These are phyloP conservation scores for Tephrocybe sp. DNA, from an alignment of 768 basidiomycete genomes.

Conservation along the genomic window DNA sequence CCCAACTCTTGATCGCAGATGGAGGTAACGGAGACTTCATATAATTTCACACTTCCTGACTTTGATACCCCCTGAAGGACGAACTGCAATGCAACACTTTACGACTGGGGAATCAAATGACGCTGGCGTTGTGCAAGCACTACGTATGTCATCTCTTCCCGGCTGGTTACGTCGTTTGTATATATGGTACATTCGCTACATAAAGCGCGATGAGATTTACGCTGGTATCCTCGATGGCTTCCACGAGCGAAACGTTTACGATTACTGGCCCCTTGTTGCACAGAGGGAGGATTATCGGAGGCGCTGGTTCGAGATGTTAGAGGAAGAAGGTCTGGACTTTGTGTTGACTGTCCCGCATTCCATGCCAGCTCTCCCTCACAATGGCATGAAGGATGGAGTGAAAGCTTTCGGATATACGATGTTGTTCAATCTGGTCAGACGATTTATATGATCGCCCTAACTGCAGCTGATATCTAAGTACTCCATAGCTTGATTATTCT, in stretches of 20 bases:
- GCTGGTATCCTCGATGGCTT: conserved; percentile 51
- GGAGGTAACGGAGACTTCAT: conserved; percentile 28
- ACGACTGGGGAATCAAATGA: conserved; percentile 15
- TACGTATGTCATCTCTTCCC: conserved; percentile 42
- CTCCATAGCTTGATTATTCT: conserved; percentile 39
- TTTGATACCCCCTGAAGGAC: not conserved
- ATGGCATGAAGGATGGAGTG: conserved; percentile 49
- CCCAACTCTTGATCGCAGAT: conserved; percentile 50
- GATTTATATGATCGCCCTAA: not conserved
- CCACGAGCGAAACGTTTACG: conserved; percentile 39
- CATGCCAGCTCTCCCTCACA: conserved; percentile 51
- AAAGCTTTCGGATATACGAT: conserved; percentile 58
- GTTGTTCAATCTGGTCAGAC: conserved; percentile 56
- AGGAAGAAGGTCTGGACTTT: conserved; percentile 48
- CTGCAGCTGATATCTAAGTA: not conserved
- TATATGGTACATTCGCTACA: conserved; percentile 48
- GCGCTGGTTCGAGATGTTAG: conserved; percentile 40
- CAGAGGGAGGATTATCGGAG: conserved; percentile 41
- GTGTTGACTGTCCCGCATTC: conserved; percentile 57
- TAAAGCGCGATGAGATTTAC: conserved; percentile 49
- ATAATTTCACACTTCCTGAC: not conserved
- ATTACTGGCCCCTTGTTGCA: conserved; percentile 47
- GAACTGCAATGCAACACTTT: conserved; percentile 10
- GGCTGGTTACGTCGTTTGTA: conserved; percentile 44
- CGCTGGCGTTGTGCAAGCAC: conserved; percentile 21